A percentile compares a stretch with the other conserved stretches of the same genome.
These are phyloP conservation scores for Citrus maxima DNA, from an alignment of 345 rosid genomes.

Conservation along the genomic window DNA sequence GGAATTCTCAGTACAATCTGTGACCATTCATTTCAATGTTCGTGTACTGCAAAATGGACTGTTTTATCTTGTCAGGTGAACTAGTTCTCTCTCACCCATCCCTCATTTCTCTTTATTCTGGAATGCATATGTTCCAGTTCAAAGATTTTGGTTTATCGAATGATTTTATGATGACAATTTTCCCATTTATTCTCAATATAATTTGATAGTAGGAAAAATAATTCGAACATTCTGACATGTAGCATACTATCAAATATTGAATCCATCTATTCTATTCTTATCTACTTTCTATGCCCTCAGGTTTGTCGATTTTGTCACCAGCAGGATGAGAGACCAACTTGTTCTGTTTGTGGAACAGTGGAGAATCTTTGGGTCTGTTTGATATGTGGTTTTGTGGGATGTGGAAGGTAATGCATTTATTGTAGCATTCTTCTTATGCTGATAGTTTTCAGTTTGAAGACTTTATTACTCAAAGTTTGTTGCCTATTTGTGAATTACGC, in stretches of 20 bases:
- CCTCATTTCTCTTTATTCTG: neutral
- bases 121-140: neutral
- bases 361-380: constrained; percentile 91
- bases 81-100: constrained; percentile 3
- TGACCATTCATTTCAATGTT: constrained; percentile 95
- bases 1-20: constrained; percentile 81
- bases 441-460: neutral
- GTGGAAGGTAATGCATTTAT: constrained; percentile 71
- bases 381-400: constrained; percentile 90
- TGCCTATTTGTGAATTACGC: neutral
- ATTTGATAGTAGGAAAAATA: neutral
- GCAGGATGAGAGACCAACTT: constrained; percentile 70
- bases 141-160: neutral
- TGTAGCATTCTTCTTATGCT: neutral
- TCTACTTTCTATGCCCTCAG: constrained; percentile 33
- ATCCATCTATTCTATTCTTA: neutral
- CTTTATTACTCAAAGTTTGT: neutral
- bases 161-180: neutral
- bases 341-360: constrained; percentile 74
- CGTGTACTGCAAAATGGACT: constrained; percentile 94
- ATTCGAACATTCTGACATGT: neutral
- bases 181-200: neutral
- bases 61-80: constrained; percentile 85
- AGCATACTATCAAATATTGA: neutral
- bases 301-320: constrained; percentile 90